Conservation (phyloP, 306 rosid species). For the Vigna mungo region DNA sequence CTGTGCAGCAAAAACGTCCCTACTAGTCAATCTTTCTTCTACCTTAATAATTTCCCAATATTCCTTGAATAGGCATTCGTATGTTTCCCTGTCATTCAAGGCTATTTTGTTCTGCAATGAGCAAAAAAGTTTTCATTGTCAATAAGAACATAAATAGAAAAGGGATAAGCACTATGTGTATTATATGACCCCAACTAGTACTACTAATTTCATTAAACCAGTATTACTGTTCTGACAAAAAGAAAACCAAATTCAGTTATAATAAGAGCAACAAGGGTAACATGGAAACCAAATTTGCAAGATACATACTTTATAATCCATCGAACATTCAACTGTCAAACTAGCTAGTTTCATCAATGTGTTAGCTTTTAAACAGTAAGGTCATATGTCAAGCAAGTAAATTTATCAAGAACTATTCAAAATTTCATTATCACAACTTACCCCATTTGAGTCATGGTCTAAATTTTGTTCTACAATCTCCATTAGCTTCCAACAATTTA, state of each 20-base stretch:
- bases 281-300: neutral
- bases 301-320: too few relatives aligned
- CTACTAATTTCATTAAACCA: slow-evolving; percentile 13
- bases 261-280: neutral
- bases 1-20: slow-evolving; percentile 42
- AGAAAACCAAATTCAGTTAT: neutral
- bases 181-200: slow-evolving; percentile 16
- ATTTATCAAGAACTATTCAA: slow-evolving; percentile 1
- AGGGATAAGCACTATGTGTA: neutral
- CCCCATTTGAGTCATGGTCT: slow-evolving; percentile 65
- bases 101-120: slow-evolving; percentile 60
- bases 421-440: slow-evolving; percentile 45
- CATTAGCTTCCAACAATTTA: slow-evolving; percentile 58
- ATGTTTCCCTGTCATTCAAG: slow-evolving; percentile 62
- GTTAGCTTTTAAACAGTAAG: too few relatives aligned
- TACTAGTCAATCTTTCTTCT: slow-evolving; percentile 59
- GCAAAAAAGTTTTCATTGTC: slow-evolving; percentile 22
- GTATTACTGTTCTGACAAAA: neutral
- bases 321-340: too few relatives aligned
- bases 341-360: too few relatives aligned
- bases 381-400: neutral
- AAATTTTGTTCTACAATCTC: slow-evolving; percentile 57
- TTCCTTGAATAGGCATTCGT: slow-evolving; percentile 77
- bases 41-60: slow-evolving; percentile 74
- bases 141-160: slow-evolving; percentile 2